Evolutionary conservation across 768 basidiomycete genomes (phyloP).

Genomic region (Rhodosporidiobolus odoratus): DNA sequence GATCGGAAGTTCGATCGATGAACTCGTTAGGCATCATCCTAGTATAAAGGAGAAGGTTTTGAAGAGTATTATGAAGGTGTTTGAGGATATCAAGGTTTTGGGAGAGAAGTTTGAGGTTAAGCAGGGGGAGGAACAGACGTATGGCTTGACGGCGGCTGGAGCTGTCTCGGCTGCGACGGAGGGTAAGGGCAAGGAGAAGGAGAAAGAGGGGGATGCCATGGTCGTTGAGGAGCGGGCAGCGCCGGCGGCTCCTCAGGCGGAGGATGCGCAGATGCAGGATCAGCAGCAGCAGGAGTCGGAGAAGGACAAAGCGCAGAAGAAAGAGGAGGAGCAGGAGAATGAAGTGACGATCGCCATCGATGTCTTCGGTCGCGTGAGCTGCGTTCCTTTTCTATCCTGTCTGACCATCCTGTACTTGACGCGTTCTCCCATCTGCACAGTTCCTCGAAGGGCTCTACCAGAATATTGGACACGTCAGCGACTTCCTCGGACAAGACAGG

Average conservation of each 20-base stretch:
- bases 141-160: slow-evolving; percentile 23
- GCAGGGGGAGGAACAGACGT: slow-evolving; percentile 34
- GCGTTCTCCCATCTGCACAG: slow-evolving; percentile 47
- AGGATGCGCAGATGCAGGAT: slow-evolving; percentile 13
- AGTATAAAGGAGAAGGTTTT: slow-evolving; percentile 73
- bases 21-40: slow-evolving; percentile 94
- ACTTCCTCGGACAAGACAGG: slow-evolving; percentile 75
- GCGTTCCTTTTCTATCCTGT: not conserved
- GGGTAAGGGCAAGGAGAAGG: slow-evolving; percentile 1
- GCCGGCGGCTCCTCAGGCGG: not conserved
- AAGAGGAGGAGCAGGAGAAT: slow-evolving; percentile 36
- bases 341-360: slow-evolving; percentile 45
- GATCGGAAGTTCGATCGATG: slow-evolving; percentile 85
- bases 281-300: slow-evolving; percentile 33
- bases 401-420: not conserved
- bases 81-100: slow-evolving; percentile 67
- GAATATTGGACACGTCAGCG: slow-evolving; percentile 78
- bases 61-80: slow-evolving; percentile 63
- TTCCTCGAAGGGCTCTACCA: slow-evolving; percentile 94
- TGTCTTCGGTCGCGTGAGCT: slow-evolving; percentile 41
- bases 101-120: slow-evolving; percentile 50
- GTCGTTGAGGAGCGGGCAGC: not conserved
- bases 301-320: slow-evolving; percentile 34
- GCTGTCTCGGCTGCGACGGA: not conserved
- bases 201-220: not conserved